Percentiles rank a stretch among this genome's conserved stretches.
Conservation (phyloP, 2,329 filamentous ascomycete species). For the Cordyceps pruinosa region DNA sequence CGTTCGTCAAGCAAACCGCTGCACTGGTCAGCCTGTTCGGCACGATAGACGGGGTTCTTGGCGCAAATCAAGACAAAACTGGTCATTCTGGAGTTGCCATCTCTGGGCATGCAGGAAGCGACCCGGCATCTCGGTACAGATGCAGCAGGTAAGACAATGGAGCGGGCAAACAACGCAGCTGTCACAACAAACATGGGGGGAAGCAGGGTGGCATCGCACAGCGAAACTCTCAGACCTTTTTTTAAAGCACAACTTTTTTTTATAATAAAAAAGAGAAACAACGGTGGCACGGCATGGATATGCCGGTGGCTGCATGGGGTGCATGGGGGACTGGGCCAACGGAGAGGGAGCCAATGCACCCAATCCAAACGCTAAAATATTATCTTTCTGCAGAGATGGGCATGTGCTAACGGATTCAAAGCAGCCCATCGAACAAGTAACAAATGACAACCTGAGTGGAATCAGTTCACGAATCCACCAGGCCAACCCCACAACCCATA, state of each 20-base stretch:
- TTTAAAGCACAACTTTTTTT: no score
- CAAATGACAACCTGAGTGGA: no score
- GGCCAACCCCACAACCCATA: not conserved
- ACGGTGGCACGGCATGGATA: not conserved
- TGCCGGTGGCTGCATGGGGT: not conserved
- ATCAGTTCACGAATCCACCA: no score
- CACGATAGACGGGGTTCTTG: not conserved
- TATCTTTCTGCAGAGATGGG: no score
- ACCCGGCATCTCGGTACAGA: not conserved
- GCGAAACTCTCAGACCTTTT: not conserved
- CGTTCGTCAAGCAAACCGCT: conserved; percentile 1
- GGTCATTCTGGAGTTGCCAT: not conserved
- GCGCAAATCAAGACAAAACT: not conserved
- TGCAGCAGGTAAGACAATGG: not conserved
- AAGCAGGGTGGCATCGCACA: not conserved
- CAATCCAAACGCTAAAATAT: not conserved
- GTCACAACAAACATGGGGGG: not conserved
- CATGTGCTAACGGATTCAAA: no score
- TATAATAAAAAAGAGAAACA: no score
- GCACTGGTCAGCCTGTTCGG: not conserved
- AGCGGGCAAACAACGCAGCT: not conserved
- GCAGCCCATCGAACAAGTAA: no score
- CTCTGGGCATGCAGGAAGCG: not conserved
- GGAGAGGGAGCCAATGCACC: not conserved
- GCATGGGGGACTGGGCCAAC: no score